These are phyloP conservation scores for Cladosporium austrohemisphaericum DNA, from an alignment of 2,329 filamentous ascomycete species.

Conservation along the genomic window DNA sequence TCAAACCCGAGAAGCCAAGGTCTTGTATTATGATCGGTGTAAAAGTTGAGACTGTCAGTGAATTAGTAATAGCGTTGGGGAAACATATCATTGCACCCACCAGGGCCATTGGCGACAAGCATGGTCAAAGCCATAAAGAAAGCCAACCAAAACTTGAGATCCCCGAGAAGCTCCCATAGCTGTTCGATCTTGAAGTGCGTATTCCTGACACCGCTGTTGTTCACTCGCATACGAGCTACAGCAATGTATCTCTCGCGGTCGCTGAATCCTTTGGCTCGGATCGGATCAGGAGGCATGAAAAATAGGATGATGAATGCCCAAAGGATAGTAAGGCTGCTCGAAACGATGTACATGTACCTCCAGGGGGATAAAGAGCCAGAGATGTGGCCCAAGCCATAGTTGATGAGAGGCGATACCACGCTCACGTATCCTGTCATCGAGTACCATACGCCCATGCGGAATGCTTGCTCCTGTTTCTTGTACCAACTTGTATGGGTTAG, in stretches of 20 bases:
- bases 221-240: constrained; percentile 27
- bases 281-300: constrained; percentile 40
- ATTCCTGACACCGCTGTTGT: constrained; percentile 36
- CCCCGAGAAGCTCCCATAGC: constrained; percentile 34
- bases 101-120: constrained; percentile 44
- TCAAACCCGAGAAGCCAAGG: constrained; percentile 43
- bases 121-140: constrained; percentile 40
- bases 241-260: constrained; percentile 31
- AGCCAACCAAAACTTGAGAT: constrained; percentile 40
- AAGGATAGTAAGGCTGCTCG: constrained; percentile 40
- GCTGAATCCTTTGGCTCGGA: constrained; percentile 41
- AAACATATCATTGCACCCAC: background rate
- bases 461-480: constrained; percentile 29
- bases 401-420: constrained; percentile 46
- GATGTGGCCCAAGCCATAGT: constrained; percentile 48
- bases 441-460: constrained; percentile 28
- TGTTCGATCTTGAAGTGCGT: constrained; percentile 45
- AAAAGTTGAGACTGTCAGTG: constrained; percentile 39
- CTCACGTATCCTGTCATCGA: constrained; percentile 45
- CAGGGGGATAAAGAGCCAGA: constrained; percentile 35
- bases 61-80: background rate
- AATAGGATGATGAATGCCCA: constrained; percentile 40
- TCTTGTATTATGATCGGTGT: constrained; percentile 45
- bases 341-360: constrained; percentile 41
- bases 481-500: constrained; percentile 21